phyloP scores from a whole-genome alignment of 2,329 filamentous ascomycete species.

The Cordyceps farinosa region DNA sequence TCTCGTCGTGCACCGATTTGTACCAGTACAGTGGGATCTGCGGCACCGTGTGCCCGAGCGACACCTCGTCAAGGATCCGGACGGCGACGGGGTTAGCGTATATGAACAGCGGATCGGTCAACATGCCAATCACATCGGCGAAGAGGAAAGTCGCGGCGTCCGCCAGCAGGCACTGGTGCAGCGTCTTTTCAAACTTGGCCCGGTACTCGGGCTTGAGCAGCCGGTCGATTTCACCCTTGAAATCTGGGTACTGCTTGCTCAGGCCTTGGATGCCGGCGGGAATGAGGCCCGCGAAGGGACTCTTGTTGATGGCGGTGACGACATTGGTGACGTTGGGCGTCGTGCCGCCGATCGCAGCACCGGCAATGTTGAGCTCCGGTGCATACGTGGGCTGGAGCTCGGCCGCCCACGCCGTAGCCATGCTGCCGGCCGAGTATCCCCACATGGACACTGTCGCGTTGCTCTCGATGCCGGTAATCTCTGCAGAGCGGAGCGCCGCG shows the following conservation, averaged over 20 bases:
- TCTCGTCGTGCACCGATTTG: conserved; percentile 8
- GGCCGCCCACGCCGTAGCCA: conserved; percentile 12
- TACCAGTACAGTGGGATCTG: conserved; percentile 14
- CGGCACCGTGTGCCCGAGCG: conserved; percentile 9
- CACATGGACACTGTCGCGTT: conserved; percentile 40
- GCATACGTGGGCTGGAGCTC: conserved; percentile 14
- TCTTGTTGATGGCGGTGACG: conserved; percentile 2
- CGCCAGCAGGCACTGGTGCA: conserved; percentile 22
- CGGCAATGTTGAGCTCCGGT: conserved; percentile 1
- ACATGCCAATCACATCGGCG: conserved; percentile 11
- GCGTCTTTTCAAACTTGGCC: conserved; percentile 27
- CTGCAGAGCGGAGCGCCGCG: not conserved
- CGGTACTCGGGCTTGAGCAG: not conserved
- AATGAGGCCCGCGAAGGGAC: conserved; percentile 7
- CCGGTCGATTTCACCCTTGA: not conserved
- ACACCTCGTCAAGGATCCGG: not conserved
- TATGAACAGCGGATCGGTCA: not conserved
- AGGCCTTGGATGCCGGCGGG: conserved; percentile 10
- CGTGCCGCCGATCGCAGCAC: conserved; percentile 9
- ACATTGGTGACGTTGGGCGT: not conserved
- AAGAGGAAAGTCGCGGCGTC: not conserved
- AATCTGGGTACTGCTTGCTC: conserved; percentile 7
- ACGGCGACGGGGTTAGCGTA: not conserved
- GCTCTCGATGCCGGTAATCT: conserved; percentile 24
- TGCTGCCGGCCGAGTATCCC: conserved; percentile 22